Conservation (phyloP, 345 rosid genomes). For the Ceriops zippeliana region DNA sequence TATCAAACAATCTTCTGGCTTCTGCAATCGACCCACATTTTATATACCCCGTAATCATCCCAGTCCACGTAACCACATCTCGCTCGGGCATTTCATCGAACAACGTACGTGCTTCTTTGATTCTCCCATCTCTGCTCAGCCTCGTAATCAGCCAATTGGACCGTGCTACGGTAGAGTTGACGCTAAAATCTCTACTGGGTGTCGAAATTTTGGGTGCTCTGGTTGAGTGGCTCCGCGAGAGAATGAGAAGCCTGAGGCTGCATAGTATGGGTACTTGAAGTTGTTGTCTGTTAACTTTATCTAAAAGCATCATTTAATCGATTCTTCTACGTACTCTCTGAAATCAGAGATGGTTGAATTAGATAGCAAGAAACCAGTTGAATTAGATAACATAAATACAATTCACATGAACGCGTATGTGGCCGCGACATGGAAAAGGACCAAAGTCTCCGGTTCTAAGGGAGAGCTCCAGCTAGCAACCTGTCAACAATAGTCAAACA, state of each 20-base stretch:
- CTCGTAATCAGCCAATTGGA: slow-evolving; percentile 48
- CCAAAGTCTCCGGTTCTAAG: too few species aligned
- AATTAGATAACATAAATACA: too few species aligned
- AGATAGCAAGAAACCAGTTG: too few species aligned
- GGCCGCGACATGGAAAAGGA: too few species aligned
- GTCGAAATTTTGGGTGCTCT: slow-evolving; percentile 11
- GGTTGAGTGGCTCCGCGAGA: background rate
- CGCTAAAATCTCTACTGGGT: slow-evolving; percentile 22
- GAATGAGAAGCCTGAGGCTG: background rate
- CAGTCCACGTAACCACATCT: slow-evolving; percentile 69
- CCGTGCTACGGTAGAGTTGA: slow-evolving; percentile 31
- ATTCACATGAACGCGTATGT: too few species aligned
- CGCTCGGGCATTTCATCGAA: slow-evolving; percentile 58
- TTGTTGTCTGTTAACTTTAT: background rate
- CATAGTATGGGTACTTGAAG: background rate
- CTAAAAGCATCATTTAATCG: background rate
- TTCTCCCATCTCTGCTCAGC: slow-evolving; percentile 43
- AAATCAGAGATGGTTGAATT: too few species aligned
- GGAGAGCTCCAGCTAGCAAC: too few species aligned
- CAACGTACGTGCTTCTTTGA: slow-evolving; percentile 51
- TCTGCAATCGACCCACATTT: slow-evolving; percentile 51
- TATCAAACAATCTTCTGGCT: slow-evolving; percentile 54
- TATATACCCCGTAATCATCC: slow-evolving; percentile 54
- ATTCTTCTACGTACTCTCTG: background rate
- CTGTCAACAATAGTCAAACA: too few species aligned